Conservation (phyloP, 371 early-diverging fungal genomes). For the Rhizopus microsporus region DNA sequence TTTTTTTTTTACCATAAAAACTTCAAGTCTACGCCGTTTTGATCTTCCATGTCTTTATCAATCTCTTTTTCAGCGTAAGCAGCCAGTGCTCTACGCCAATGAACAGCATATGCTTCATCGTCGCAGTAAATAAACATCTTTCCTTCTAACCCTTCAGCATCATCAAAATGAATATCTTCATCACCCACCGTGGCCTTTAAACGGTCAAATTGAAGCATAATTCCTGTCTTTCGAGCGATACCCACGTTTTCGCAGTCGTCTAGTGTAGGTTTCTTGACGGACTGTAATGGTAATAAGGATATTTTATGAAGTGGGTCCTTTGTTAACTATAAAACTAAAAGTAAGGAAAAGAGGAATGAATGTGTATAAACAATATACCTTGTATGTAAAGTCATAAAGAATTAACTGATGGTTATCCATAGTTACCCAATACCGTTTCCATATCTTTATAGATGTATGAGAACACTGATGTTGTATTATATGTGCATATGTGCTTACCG, state of each 20-base stretch:
- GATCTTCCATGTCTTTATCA: conserved; percentile 3
- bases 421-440: conserved; percentile 27
- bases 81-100: conserved; percentile 22
- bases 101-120: conserved; percentile 16
- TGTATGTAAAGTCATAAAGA: conserved; percentile 25
- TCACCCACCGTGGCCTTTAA: conserved; percentile 8
- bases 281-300: conserved; percentile 9
- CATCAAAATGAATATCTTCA: conserved; percentile 19
- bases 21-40: conserved; percentile 21
- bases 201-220: conserved; percentile 22
- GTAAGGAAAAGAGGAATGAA: not conserved
- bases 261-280: conserved; percentile 18
- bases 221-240: conserved; percentile 23
- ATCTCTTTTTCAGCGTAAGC: conserved; percentile 4
- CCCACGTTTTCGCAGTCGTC: conserved; percentile 31
- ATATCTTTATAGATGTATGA: conserved; percentile 9
- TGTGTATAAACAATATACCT: conserved; percentile 11
- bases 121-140: conserved; percentile 22
- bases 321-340: conserved; percentile 7
- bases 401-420: conserved; percentile 15
- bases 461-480: too few relatives aligned
- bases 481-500: conserved; percentile 10
- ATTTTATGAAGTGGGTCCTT: conserved; percentile 19
- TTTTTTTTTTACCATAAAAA: conserved; percentile 20
- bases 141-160: conserved; percentile 18